A percentile compares a stretch with the other conserved stretches of the same genome.
Conservation (phyloP, 345 rosid genomes). For the Gossypium herbaceum region DNA sequence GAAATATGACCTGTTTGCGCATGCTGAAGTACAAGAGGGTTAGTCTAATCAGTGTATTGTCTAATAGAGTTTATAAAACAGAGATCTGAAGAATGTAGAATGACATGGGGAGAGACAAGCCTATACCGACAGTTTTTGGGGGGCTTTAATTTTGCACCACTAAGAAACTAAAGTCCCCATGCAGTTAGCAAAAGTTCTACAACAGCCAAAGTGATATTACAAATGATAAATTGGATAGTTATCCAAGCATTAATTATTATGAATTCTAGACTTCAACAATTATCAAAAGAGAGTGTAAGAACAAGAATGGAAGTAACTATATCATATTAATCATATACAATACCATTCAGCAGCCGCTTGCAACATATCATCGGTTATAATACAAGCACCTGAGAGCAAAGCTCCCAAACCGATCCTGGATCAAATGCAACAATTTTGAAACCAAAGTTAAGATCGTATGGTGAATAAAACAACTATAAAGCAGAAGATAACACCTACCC, state of each 20-base stretch:
- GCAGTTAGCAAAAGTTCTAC: background rate
- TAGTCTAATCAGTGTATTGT: background rate
- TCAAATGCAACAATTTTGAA: constrained; percentile 5
- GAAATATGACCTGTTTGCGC: background rate
- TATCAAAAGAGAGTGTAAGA: background rate
- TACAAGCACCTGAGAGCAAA: constrained; percentile 73
- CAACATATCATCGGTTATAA: constrained; percentile 82
- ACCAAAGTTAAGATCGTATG: background rate
- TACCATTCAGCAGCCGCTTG: constrained; percentile 96
- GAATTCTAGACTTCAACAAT: background rate
- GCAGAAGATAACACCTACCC: constrained; percentile 54
- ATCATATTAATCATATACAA: background rate
- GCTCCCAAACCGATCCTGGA: constrained; percentile 91
- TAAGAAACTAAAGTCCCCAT: background rate
- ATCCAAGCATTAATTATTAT: background rate
- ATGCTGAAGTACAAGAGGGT: background rate
- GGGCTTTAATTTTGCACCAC: background rate
- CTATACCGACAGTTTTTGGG: background rate
- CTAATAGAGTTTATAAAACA: background rate
- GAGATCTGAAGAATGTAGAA: background rate
- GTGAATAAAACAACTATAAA: constrained; percentile 11
- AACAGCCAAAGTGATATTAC: background rate
- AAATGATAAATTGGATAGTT: background rate
- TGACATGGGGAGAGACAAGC: background rate
- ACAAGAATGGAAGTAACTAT: background rate